Evolutionary conservation across 148 eudicot genomes (phyloP).

Genomic region (Silene uniflora): DNA sequence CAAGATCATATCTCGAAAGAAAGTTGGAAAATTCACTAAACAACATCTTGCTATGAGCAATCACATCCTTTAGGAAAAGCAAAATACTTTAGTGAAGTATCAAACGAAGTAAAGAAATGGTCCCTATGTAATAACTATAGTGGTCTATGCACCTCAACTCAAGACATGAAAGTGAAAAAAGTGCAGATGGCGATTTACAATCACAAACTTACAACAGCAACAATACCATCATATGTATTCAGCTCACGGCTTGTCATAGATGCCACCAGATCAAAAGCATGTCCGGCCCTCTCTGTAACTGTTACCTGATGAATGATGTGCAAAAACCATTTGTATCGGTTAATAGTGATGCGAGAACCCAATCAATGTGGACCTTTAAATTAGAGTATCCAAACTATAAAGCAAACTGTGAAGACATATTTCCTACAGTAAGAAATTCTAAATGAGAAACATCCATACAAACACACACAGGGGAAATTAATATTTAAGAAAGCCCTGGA

Average conservation of each 20-base stretch:
- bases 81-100: background rate
- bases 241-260: slow-evolving; percentile 68
- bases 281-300: slow-evolving; percentile 86
- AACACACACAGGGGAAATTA: no score
- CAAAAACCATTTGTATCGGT: background rate
- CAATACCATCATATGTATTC: slow-evolving; percentile 69
- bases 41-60: background rate
- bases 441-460: background rate
- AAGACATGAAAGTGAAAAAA: background rate
- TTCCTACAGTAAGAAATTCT: background rate
- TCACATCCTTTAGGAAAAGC: background rate
- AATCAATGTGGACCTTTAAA: no score
- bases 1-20: no score
- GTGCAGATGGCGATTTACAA: background rate
- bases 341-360: background rate
- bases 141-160: background rate
- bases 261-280: slow-evolving; percentile 73
- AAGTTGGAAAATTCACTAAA: no score
- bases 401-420: no score
- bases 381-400: no score
- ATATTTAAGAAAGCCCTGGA: no score
- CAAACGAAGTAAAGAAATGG: background rate
- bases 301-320: slow-evolving; percentile 48
- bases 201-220: slow-evolving; percentile 80
- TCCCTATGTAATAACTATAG: background rate